Evolutionary conservation across 164 flowering plant species (phyloP), one percentile per base, ranked within the genome.

Genomic region (Cinnamomum micranthum): DNA sequence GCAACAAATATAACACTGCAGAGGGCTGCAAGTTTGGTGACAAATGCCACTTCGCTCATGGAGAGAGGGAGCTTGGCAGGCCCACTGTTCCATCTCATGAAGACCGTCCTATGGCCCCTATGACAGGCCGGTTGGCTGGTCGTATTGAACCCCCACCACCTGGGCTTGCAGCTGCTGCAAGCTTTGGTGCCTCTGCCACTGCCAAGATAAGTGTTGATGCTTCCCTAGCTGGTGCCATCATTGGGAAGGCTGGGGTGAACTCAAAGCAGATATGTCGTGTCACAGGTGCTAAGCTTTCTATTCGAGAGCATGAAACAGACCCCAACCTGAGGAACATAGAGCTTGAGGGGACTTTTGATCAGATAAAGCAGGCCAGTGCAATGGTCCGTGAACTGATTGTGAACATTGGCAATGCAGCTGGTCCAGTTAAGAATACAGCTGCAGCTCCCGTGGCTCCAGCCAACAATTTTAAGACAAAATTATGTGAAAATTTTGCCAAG

Each of bases 21-120:
- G 98, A 93, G 80, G 98, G 98, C 64, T 95, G 97, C 85, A 91
- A 87, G 75, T 95, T 87, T 80, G 98, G 98, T 33, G 97, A 93
- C 73, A 89, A 88, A 65, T 95, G 99, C 76, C 88, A 87, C 80
- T 95, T 91, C 81, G 96, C 97, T 3, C 98, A 95, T 73, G 88
- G 92, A 2, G 99, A 92, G 52, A 85, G 92, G 88, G 98, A 95
- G 77, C 89, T 95, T 67, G 97, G 95, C 35, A 90, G 77, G 81
- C 86, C 91, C 14, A 52, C 77, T n/a, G 80, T 78, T 59, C 82
- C 83, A 6, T 80, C 76, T 51, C 91, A 67, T 67, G 69, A 89
- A 31, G 92, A 91, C 74, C 87, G 86, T 13, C 88, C 76, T 23
- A 51, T 83, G 19, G 88, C 84, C 3, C 83, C 75, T 2, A 71